Conservation (phyloP, 73 alveolate species). For the Symbiodinium natans region DNA sequence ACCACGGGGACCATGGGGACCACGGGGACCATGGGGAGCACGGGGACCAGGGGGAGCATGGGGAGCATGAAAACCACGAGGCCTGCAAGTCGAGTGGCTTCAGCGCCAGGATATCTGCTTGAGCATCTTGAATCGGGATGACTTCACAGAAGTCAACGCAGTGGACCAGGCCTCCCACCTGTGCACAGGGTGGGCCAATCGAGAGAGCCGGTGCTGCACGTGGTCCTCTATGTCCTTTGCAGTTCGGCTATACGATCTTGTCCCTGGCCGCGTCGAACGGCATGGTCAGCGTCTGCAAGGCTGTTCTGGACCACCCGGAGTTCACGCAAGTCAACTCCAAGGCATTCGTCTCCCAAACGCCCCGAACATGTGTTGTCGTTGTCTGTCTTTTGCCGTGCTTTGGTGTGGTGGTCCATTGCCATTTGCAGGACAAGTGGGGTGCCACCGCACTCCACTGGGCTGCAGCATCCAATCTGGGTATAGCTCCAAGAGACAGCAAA, state of each 20-base stretch:
- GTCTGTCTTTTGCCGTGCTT: too few relatives aligned
- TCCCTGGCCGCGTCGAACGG: slow-evolving; percentile 90
- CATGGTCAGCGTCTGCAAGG: slow-evolving; percentile 85
- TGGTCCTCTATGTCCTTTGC: background rate
- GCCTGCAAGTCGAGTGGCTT: too few relatives aligned
- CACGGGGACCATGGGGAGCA: too few relatives aligned
- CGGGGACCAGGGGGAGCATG: too few relatives aligned
- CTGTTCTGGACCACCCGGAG: slow-evolving; percentile 82
- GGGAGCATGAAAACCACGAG: too few relatives aligned
- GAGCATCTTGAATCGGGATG: slow-evolving; percentile 72
- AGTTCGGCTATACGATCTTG: slow-evolving; percentile 90
- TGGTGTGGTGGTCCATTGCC: background rate
- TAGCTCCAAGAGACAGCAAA: background rate
- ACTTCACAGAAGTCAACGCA: slow-evolving; percentile 83
- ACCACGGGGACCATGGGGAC: too few relatives aligned
- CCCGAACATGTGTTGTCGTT: too few relatives aligned
- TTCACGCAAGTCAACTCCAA: slow-evolving; percentile 89
- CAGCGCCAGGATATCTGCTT: slow-evolving; percentile 85
- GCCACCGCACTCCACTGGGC: slow-evolving; percentile 92
- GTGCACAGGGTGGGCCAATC: background rate
- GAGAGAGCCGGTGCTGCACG: background rate
- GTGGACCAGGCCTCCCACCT: slow-evolving; percentile 20
- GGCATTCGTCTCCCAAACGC: background rate
- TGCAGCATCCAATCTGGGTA: slow-evolving; percentile 83
- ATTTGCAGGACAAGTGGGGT: slow-evolving; percentile 64